phyloP scores from a whole-genome alignment of 148 eudicot genomes.

The Camellia sinensis region DNA sequence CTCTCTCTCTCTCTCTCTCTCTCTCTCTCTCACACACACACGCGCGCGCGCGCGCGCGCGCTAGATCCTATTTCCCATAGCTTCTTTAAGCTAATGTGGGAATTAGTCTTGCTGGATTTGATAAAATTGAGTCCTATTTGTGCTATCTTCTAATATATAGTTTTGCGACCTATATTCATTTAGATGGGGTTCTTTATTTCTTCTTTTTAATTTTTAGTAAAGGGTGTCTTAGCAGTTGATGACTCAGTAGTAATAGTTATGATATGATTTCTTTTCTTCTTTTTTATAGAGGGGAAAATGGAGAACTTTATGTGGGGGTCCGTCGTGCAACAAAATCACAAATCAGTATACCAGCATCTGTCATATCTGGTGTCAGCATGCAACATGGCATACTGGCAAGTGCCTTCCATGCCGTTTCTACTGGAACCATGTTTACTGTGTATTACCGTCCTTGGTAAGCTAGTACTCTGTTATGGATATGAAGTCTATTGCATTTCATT shows the following conservation, averaged over 20 bases:
- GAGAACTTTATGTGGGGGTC: conserved; percentile 22
- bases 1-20: background rate
- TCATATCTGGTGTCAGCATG: conserved; percentile 16
- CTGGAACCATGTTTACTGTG: conserved; percentile 21
- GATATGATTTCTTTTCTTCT: background rate
- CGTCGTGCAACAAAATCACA: conserved; percentile 11
- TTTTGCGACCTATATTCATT: background rate
- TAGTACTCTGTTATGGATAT: background rate
- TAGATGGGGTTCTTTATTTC: background rate
- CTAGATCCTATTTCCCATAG: background rate
- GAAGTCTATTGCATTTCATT: background rate
- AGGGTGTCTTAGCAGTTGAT: too few relatives aligned
- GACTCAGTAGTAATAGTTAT: too few relatives aligned
- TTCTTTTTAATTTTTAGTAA: background rate
- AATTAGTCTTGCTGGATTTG: background rate
- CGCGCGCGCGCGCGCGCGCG: background rate
- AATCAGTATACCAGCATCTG: conserved; percentile 7
- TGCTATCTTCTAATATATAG: background rate
- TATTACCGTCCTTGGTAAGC: conserved; percentile 25
- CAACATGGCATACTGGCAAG: conserved; percentile 25
- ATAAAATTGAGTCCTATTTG: background rate
- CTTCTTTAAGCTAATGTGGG: background rate
- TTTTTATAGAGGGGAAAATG: conserved; percentile 20
- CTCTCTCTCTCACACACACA: background rate
- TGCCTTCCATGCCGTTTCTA: conserved; percentile 20